Conservation (phyloP, 202 grass and related monocot genomes). For the Carex arenaria region DNA sequence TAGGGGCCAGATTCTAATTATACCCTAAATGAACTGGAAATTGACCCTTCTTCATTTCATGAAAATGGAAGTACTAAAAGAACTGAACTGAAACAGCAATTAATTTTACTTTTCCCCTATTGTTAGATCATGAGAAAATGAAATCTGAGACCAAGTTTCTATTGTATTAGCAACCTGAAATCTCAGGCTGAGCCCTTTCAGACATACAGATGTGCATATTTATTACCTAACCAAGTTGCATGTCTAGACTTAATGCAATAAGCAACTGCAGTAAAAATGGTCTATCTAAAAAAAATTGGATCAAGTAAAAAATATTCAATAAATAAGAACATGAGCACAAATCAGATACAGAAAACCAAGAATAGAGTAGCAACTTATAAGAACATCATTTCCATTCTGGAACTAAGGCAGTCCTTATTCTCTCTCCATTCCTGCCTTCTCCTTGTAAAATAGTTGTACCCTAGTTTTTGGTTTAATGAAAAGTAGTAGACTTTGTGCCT, state of each 20-base stretch:
- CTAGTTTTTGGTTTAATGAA: too few relatives aligned
- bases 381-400: neutral
- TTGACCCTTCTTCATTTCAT: slow-evolving; percentile 1
- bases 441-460: too few relatives aligned
- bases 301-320: neutral
- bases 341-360: neutral
- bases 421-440: too few relatives aligned
- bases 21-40: neutral
- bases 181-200: neutral
- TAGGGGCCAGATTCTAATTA: neutral
- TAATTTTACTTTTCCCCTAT: neutral
- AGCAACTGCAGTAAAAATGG: neutral
- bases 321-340: slow-evolving; percentile 11
- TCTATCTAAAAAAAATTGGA: neutral
- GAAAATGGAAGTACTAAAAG: neutral
- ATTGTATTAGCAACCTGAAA: neutral
- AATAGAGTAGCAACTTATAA: neutral
- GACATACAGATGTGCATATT: neutral
- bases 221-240: neutral
- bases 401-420: neutral
- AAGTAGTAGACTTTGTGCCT: too few relatives aligned
- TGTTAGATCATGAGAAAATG: slow-evolving; percentile 7
- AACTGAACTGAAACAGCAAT: neutral
- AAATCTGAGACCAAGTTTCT: neutral
- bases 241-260: neutral